Conservation (phyloP, 768 basidiomycete genomes). For the Glaciozyma martinii region DNA sequence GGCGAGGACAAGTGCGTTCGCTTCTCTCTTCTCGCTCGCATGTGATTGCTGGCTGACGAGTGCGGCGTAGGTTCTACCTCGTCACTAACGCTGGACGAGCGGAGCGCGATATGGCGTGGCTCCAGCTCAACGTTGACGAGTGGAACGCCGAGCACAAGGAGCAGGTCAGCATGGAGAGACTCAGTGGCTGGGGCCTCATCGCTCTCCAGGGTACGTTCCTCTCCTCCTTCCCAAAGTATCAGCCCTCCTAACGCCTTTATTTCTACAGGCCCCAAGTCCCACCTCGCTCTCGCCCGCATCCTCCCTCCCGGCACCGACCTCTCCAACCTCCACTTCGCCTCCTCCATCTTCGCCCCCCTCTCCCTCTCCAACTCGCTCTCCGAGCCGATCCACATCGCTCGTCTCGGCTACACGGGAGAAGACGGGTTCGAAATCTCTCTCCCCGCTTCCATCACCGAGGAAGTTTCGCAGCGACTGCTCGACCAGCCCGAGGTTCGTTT, state of each 20-base stretch:
- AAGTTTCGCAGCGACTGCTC: slow-evolving; percentile 14
- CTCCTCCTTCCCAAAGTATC: neutral
- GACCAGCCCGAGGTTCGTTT: slow-evolving; percentile 52
- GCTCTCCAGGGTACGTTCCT: slow-evolving; percentile 55
- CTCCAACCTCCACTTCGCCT: slow-evolving; percentile 59
- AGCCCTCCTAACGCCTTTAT: neutral
- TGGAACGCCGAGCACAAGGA: slow-evolving; percentile 46
- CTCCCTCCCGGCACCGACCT: slow-evolving; percentile 55
- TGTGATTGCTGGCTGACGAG: neutral
- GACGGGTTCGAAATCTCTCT: slow-evolving; percentile 73
- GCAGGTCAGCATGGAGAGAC: slow-evolving; percentile 66
- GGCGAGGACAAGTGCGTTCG: slow-evolving; percentile 31
- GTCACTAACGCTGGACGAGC: slow-evolving; percentile 92
- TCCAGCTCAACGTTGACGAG: slow-evolving; percentile 63
- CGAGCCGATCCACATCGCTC: slow-evolving; percentile 61
- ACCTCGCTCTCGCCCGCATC: slow-evolving; percentile 58
- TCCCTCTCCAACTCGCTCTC: slow-evolving; percentile 72
- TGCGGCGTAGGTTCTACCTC: slow-evolving; percentile 68
- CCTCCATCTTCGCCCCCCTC: slow-evolving; percentile 61
- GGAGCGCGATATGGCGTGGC: slow-evolving; percentile 70
- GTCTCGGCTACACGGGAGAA: slow-evolving; percentile 96
- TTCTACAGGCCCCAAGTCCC: slow-evolving; percentile 61
- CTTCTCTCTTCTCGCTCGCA: too few species aligned
- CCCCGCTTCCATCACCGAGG: slow-evolving; percentile 2
- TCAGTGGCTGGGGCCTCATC: slow-evolving; percentile 77